These are phyloP conservation scores for Rhizopus delemar DNA, from an alignment of 371 early-diverging fungal species.

Conservation along the genomic window DNA sequence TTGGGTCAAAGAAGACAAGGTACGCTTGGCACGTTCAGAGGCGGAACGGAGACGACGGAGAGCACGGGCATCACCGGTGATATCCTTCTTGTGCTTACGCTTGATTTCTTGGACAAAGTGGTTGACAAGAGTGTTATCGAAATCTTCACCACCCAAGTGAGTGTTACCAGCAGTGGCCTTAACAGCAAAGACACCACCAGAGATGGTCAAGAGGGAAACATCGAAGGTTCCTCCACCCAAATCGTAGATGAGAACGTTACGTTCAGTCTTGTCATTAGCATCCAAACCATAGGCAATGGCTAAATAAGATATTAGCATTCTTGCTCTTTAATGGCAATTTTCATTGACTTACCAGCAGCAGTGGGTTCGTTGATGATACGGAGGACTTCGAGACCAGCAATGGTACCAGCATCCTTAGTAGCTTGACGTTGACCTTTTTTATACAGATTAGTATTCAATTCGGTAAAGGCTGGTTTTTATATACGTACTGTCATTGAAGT, in stretches of 20 bases:
- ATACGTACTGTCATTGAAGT: constrained; percentile 61
- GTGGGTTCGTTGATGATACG: constrained; percentile 96
- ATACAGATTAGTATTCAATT: constrained; percentile 18
- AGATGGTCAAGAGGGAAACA: constrained; percentile 76
- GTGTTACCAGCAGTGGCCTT: constrained; percentile 94
- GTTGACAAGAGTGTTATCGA: constrained; percentile 87
- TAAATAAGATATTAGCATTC: constrained; percentile 4
- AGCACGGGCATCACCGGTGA: constrained; percentile 82
- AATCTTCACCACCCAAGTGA: constrained; percentile 97
- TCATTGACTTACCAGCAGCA: constrained; percentile 63
- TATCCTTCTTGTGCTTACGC: constrained; percentile 77
- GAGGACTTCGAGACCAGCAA: constrained; percentile 80
- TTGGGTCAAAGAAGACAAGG: constrained; percentile 76
- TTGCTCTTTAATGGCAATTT: not conserved
- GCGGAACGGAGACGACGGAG: constrained; percentile 90
- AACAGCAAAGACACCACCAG: constrained; percentile 87
- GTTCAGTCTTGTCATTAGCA: constrained; percentile 72
- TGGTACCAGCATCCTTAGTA: constrained; percentile 81
- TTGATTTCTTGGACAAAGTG: constrained; percentile 84
- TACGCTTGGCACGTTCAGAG: constrained; percentile 95
- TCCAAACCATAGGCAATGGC: constrained; percentile 95
- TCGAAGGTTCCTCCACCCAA: constrained; percentile 97
- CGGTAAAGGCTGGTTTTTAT: not conserved
- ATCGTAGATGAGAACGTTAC: constrained; percentile 90
- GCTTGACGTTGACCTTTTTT: constrained; percentile 82